Conservation (phyloP, 495 filamentous ascomycete genomes). For the Pyronema domesticum region DNA sequence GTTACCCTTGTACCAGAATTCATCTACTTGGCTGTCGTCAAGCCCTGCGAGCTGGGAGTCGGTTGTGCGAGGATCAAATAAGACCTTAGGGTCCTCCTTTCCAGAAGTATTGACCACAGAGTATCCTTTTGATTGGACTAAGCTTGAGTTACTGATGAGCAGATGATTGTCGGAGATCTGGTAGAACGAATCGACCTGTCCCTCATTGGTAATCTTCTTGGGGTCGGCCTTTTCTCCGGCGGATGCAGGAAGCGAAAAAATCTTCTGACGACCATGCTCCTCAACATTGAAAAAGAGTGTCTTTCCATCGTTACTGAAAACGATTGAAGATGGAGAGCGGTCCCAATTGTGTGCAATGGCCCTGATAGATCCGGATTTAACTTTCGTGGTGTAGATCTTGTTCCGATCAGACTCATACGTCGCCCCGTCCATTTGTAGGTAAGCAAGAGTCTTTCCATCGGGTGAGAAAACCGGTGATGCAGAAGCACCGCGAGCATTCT, state of each 20-base stretch:
- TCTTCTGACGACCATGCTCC: slow-evolving; percentile 40
- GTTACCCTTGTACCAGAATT: slow-evolving; percentile 53
- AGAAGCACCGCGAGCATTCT: slow-evolving; percentile 47
- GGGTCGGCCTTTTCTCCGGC: slow-evolving; percentile 37
- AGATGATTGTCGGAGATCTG: slow-evolving; percentile 37
- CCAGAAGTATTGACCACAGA: slow-evolving; percentile 42
- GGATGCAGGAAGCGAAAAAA: slow-evolving; percentile 45
- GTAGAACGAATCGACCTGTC: slow-evolving; percentile 41
- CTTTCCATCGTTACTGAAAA: slow-evolving; percentile 47
- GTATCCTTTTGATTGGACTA: slow-evolving; percentile 29
- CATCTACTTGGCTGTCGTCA: slow-evolving; percentile 39
- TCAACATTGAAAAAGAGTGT: slow-evolving; percentile 50
- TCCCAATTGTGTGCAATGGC: slow-evolving; percentile 48
- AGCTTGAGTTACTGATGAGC: slow-evolving; percentile 45
- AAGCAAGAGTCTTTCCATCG: slow-evolving; percentile 54
- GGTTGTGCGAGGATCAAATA: slow-evolving; percentile 25
- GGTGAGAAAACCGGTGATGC: slow-evolving; percentile 59
- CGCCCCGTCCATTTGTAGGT: slow-evolving; percentile 58
- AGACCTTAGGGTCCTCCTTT: slow-evolving; percentile 29
- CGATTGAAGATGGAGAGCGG: slow-evolving; percentile 43
- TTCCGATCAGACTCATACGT: slow-evolving; percentile 88
- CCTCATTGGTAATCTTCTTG: slow-evolving; percentile 39
- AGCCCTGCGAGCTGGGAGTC: slow-evolving; percentile 38
- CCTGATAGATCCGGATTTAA: slow-evolving; percentile 12
- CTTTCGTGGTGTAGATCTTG: slow-evolving; percentile 36